phyloP scores from a whole-genome alignment of 495 filamentous ascomycete genomes.

The Penicillium dipodomyicola region DNA sequence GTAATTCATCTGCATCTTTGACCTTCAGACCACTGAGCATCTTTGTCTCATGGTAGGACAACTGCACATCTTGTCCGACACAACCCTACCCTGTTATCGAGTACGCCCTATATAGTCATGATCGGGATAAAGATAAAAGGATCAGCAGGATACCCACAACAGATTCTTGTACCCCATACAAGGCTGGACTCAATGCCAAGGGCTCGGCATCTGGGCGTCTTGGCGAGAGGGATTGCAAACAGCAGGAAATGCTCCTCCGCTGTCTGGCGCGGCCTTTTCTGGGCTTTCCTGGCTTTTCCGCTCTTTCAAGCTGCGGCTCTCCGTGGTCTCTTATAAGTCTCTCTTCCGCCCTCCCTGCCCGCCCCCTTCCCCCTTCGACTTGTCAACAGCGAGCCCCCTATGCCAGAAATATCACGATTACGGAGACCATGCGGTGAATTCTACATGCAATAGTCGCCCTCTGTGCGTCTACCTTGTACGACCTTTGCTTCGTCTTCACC shows the following conservation, averaged over 20 bases:
- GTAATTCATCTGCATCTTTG: slow-evolving; percentile 13
- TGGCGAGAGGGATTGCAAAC: slow-evolving; percentile 38
- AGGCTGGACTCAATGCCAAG: slow-evolving; percentile 36
- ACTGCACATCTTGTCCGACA: slow-evolving; percentile 9
- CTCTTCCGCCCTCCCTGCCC: slow-evolving; percentile 16
- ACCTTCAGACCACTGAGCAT: slow-evolving; percentile 13
- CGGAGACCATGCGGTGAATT: slow-evolving; percentile 42
- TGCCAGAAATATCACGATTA: slow-evolving; percentile 20
- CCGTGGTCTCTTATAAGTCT: slow-evolving; percentile 14
- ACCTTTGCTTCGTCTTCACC: slow-evolving; percentile 25
- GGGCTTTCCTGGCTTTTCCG: slow-evolving; percentile 27
- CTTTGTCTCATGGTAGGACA: slow-evolving; percentile 12
- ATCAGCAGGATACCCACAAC: slow-evolving; percentile 5
- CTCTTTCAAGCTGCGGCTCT: slow-evolving; percentile 19
- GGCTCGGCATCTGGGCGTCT: slow-evolving; percentile 48
- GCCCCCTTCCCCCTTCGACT: slow-evolving; percentile 11
- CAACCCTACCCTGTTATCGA: neutral
- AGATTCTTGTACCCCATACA: slow-evolving; percentile 11
- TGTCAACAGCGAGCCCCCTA: slow-evolving; percentile 10
- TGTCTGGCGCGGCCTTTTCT: slow-evolving; percentile 24
- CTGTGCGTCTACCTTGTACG: slow-evolving; percentile 38
- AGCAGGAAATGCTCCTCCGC: slow-evolving; percentile 32
- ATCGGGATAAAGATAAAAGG: neutral
- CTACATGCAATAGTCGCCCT: slow-evolving; percentile 30
- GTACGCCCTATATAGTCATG: neutral